phyloP scores from a whole-genome alignment of 75 land plant genomes.

The Pinus albicaulis region DNA sequence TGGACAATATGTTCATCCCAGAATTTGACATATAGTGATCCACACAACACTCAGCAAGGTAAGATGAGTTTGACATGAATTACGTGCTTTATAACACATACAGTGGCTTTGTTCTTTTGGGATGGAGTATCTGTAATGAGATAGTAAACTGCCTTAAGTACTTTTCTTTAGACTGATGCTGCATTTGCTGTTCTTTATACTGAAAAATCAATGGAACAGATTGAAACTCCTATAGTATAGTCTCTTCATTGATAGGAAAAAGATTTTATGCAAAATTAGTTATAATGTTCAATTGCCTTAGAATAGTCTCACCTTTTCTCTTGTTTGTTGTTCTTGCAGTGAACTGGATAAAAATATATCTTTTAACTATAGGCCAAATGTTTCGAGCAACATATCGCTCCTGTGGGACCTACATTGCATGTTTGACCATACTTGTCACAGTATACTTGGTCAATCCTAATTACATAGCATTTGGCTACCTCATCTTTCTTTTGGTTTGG shows the following conservation, averaged over 20 bases:
- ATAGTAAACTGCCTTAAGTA: neutral
- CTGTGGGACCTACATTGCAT: conserved; percentile 87
- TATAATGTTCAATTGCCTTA: neutral
- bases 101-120: neutral
- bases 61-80: conserved; percentile 3
- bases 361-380: conserved; percentile 62
- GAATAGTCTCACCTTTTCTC: conserved; percentile 5
- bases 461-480: conserved; percentile 88
- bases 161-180: neutral
- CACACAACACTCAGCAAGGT: conserved; percentile 52
- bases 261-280: neutral
- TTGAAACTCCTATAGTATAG: neutral
- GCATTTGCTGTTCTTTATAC: neutral
- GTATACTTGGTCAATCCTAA: conserved; percentile 78
- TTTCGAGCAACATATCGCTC: conserved; percentile 69
- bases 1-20: conserved; percentile 76
- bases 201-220: neutral
- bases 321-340: conserved; percentile 43
- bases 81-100: neutral
- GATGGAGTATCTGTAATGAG: too few relatives aligned
- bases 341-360: conserved; percentile 65
- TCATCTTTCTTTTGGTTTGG: conserved; percentile 84
- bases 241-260: neutral
- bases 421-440: conserved; percentile 71
- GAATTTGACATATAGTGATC: conserved; percentile 26